A percentile compares a stretch with the other conserved stretches of the same genome.
These are phyloP conservation scores for Suhomyces sp. DNA, from an alignment of 805 yeast genomes.

Conservation along the genomic window DNA sequence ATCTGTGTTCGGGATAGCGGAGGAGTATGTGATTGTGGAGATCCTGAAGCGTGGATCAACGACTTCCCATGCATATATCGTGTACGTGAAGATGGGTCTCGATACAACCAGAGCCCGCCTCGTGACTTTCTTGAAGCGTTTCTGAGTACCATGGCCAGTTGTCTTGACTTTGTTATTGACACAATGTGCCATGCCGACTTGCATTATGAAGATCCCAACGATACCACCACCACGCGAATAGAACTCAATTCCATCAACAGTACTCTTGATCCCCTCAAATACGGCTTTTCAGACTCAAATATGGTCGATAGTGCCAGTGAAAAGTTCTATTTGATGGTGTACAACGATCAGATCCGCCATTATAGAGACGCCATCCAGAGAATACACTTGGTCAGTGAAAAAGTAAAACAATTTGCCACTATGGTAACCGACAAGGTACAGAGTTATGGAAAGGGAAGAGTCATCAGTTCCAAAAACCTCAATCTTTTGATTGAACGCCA, in stretches of 20 bases:
- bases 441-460: slow-evolving; percentile 64
- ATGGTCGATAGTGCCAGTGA: slow-evolving; percentile 36
- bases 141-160: slow-evolving; percentile 40
- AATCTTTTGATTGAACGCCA: slow-evolving; percentile 52
- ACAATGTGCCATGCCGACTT: slow-evolving; percentile 51
- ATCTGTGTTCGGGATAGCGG: slow-evolving; percentile 68
- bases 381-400: slow-evolving; percentile 60
- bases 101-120: slow-evolving; percentile 25
- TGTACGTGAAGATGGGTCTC: slow-evolving; percentile 15
- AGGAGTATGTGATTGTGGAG: slow-evolving; percentile 89
- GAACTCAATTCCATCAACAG: slow-evolving; percentile 29
- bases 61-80: slow-evolving; percentile 44
- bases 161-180: slow-evolving; percentile 61
- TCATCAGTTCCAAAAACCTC: slow-evolving; percentile 55
- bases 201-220: slow-evolving; percentile 31
- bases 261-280: slow-evolving; percentile 39
- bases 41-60: slow-evolving; percentile 74
- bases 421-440: slow-evolving; percentile 71
- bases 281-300: slow-evolving; percentile 36
- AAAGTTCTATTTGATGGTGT: slow-evolving; percentile 56
- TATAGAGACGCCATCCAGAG: slow-evolving; percentile 69
- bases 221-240: slow-evolving; percentile 20
- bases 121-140: slow-evolving; percentile 39
- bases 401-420: slow-evolving; percentile 60
- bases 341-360: slow-evolving; percentile 80